phyloP scores from a whole-genome alignment of 257 asterid genomes.

The Nicotiana noctiflora region DNA sequence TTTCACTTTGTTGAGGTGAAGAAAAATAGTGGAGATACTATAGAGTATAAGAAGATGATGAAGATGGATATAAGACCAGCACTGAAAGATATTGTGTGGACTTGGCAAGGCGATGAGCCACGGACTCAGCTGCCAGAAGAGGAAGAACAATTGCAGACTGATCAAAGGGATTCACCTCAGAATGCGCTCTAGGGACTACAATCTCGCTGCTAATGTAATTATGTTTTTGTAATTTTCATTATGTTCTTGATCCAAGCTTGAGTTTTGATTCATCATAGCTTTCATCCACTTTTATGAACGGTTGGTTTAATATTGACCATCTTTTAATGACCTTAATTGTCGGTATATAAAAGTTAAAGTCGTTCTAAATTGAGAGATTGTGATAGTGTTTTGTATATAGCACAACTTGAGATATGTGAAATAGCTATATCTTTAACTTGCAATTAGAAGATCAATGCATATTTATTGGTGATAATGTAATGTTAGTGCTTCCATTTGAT shows the following conservation, averaged over 20 bases:
- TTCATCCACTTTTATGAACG: too few species aligned
- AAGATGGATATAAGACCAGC: conserved; percentile 50
- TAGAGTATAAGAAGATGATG: conserved; percentile 66
- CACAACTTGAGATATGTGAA: neutral
- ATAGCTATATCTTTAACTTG: neutral
- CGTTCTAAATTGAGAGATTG: too few species aligned
- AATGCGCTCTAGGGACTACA: neutral
- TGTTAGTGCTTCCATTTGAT: neutral
- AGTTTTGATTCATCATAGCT: neutral
- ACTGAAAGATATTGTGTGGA: conserved; percentile 63
- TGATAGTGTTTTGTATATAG: too few species aligned
- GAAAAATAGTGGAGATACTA: conserved; percentile 54
- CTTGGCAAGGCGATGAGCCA: conserved; percentile 59
- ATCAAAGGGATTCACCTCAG: neutral
- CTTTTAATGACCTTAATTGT: too few species aligned
- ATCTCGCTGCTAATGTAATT: neutral
- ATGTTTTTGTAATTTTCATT: neutral
- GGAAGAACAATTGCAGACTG: neutral
- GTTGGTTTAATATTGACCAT: too few species aligned
- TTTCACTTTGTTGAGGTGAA: conserved; percentile 69
- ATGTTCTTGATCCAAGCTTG: neutral
- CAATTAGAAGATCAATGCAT: neutral
- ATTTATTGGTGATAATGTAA: neutral
- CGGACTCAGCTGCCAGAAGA: conserved; percentile 12
- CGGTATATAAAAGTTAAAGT: too few species aligned